Evolutionary conservation across 371 early-diverging fungal genomes (phyloP).

Genomic region (Syncephalastrum monosporum): DNA sequence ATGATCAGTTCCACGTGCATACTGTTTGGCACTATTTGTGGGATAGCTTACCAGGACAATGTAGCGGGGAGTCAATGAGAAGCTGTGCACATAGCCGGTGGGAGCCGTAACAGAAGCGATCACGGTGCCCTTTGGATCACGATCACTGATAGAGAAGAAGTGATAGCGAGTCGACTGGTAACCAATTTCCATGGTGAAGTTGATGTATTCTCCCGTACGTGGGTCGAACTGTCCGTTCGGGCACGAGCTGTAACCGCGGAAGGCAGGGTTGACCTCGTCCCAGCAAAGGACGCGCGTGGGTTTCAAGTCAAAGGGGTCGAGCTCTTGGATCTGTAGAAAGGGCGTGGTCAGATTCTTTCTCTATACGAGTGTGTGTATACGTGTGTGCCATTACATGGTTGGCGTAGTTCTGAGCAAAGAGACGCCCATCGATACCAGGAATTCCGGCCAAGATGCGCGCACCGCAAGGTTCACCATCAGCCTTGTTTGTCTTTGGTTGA

Average conservation of each 20-base stretch:
- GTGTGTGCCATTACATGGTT: constrained; percentile 48
- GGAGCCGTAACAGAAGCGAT: constrained; percentile 64
- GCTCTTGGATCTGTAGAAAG: constrained; percentile 57
- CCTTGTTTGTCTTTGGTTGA: constrained; percentile 43
- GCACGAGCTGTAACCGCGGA: constrained; percentile 68
- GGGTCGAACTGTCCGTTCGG: constrained; percentile 72
- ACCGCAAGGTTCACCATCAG: constrained; percentile 59
- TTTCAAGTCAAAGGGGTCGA: constrained; percentile 75
- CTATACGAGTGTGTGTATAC: not conserved
- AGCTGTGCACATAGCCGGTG: constrained; percentile 71
- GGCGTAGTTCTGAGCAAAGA: constrained; percentile 60
- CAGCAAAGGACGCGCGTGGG: constrained; percentile 64
- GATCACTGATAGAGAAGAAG: constrained; percentile 61
- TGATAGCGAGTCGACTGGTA: constrained; percentile 64
- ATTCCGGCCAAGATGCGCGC: constrained; percentile 48
- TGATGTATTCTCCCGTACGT: constrained; percentile 69
- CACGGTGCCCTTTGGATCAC: constrained; percentile 64
- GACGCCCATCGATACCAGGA: constrained; percentile 57
- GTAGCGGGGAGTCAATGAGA: constrained; percentile 69
- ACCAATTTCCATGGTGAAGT: constrained; percentile 72
- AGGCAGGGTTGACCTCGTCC: constrained; percentile 66
- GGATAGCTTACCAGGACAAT: constrained; percentile 54
- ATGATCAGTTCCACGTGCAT: not conserved
- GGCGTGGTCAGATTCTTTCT: not conserved
- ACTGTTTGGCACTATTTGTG: not conserved